Percentiles rank a stretch among this genome's conserved stretches.
phyloP scores from a whole-genome alignment of 306 rosid genomes.

The cucumber (Cucumis sativus) region Cucumber_9930_V3 NC_026655.2:31430501-31431000 shows the following conservation, averaged over 20 bases:
- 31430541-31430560: conserved; percentile 59
- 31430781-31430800: too few species aligned
- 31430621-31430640: background rate
- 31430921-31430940: too few species aligned
- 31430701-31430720: too few species aligned
- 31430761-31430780: background rate
- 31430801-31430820: background rate
- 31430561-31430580: conserved; percentile 58
- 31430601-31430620: background rate
- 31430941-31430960: too few species aligned
- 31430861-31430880: background rate
- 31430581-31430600: conserved; percentile 77
- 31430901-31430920: too few species aligned
- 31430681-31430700: background rate
- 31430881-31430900: too few species aligned
- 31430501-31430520: background rate
- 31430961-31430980: too few species aligned
- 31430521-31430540: conserved; percentile 42
- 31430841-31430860: background rate
- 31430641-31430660: background rate
- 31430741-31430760: background rate
- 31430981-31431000: too few species aligned
- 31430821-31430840: background rate
- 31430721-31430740: background rate
- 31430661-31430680: background rate